A percentile compares a stretch with the other conserved stretches of the same genome.
phyloP scores from a whole-genome alignment of 306 rosid genomes.

The Rubus parviflorus region DNA sequence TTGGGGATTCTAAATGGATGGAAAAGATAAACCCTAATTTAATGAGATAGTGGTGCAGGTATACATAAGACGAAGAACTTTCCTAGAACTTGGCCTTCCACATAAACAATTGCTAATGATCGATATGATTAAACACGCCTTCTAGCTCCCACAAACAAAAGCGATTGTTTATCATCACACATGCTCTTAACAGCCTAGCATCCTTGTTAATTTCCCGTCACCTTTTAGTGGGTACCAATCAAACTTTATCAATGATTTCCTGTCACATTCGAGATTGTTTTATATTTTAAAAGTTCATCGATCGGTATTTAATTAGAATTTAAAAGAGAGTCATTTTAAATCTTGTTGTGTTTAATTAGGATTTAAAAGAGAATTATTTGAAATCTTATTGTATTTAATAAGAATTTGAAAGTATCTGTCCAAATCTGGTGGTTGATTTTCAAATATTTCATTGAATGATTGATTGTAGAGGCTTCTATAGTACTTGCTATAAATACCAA shows the following conservation, averaged over 20 bases:
- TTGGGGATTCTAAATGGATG: not conserved
- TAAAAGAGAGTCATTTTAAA: not conserved
- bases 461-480: not conserved
- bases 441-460: not conserved
- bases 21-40: not conserved
- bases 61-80: not conserved
- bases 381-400: not conserved
- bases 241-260: not conserved
- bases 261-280: not conserved
- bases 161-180: slow-evolving; percentile 10
- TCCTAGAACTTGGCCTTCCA: slow-evolving; percentile 7
- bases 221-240: not conserved
- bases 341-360: not conserved
- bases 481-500: not conserved
- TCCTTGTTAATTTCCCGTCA: not conserved
- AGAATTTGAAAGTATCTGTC: not conserved
- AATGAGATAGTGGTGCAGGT: slow-evolving; percentile 11
- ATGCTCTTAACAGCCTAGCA: slow-evolving; percentile 13
- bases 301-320: not conserved
- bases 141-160: not conserved
- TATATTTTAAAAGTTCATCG: not conserved
- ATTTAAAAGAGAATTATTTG: not conserved
- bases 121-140: not conserved
- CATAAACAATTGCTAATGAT: not conserved
- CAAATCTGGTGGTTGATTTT: not conserved